Base-by-base conservation (phyloP, 2,329 filamentous ascomycete species). In the Aspergillus tanneri region DNA sequence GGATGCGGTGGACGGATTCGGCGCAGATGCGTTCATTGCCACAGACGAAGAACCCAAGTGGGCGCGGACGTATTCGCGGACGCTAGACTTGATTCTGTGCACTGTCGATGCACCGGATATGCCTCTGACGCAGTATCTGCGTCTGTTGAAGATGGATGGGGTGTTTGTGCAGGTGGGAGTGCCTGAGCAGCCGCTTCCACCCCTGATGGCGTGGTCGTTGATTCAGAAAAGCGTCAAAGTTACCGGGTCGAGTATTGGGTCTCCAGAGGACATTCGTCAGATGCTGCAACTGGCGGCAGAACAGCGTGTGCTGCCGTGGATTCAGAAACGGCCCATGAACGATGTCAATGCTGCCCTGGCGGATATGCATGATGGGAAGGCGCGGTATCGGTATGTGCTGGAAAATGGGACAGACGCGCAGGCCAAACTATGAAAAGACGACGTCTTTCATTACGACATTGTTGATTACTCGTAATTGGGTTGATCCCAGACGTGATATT, bases 91-190 rank as follows among this genome's bases (percentile, higher is more conserved):
- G 21, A 79, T 83, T 48, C 65, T 83, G 38, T 79, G 69, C 52
- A 83, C 81, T 1, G 79, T 83, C n/a, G 78, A 76, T 3, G 74
- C 71, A 1, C 73, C 77, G 2, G 75, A 81, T 46, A 85, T 88
- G 83, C 84, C 84, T 0, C 62, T 88, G 19, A 64, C 69, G 42
- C 69, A 79, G 38, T 88, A 88, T 66, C 71, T 90, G 47, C 59
- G 69, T 11, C 72, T 89, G 7, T 72, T 88, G 25, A 74, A 77
- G 49, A 68, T 75, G 12, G 76, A 81, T 40, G 85, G 85, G 4
- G 74, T 74, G 11, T 83, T 87, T 57, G 77, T 87, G 47, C 82
- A 87, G 66, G 76, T 89, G 40, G 85, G 85, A 22, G 79, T 79
- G 1, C 85, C 86, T 0, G 86, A 89, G 59, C 77, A 78, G 47